Evolutionary conservation across 805 yeast genomes (phyloP).

Genomic region (Yamadazyma laniorum): DNA sequence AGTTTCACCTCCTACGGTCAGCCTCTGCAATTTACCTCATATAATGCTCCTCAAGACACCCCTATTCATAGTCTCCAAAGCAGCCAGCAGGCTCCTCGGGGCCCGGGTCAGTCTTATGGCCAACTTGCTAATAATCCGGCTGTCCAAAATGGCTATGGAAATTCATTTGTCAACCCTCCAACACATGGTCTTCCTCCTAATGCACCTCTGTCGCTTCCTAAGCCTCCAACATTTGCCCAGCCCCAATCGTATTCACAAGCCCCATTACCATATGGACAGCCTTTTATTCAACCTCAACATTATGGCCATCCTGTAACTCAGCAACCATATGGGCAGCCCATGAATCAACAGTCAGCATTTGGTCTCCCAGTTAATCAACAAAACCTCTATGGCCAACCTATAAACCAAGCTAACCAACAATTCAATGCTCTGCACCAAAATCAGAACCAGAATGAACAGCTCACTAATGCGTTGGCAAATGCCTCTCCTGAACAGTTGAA

Average conservation of each 20-base stretch:
- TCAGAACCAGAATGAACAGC: constrained; percentile 4
- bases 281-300: neutral
- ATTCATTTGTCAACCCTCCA: too few species aligned
- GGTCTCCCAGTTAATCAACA: neutral
- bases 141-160: too few species aligned
- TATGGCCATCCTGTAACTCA: too few species aligned
- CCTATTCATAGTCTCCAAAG: too few species aligned
- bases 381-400: constrained; percentile 2
- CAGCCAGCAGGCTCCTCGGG: too few species aligned
- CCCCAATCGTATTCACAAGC: constrained; percentile 1
- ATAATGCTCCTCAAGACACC: constrained; percentile 3
- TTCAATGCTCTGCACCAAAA: constrained; percentile 7
- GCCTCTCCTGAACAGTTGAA: constrained; percentile 23
- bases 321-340: constrained; percentile 2
- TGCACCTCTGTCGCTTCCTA: too few species aligned
- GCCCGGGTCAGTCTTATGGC: too few species aligned
- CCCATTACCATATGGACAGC: neutral
- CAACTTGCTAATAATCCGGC: too few species aligned
- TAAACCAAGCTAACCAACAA: neutral
- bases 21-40: constrained; percentile 5
- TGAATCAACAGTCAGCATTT: neutral
- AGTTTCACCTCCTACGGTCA: constrained; percentile 4
- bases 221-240: too few species aligned
- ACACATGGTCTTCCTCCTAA: too few species aligned
- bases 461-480: constrained; percentile 12